Evolutionary conservation across 1,284 basidiomycete genomes (phyloP), one percentile per base, ranked within the genome.

Genomic region (Bjerkandera adusta): DNA sequence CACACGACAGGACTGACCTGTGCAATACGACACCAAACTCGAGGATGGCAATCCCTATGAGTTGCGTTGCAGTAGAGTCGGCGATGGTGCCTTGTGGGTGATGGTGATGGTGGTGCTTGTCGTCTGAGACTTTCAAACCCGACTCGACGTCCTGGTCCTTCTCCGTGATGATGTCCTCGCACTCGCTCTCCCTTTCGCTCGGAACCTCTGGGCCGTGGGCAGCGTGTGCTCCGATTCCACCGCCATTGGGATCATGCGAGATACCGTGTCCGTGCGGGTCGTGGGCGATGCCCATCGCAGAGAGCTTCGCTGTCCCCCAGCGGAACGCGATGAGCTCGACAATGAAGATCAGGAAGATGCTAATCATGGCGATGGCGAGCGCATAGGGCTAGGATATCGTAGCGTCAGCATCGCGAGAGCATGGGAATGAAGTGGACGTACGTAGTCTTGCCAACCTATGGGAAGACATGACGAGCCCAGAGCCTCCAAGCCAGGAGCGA

Each of bases 11-110:
- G 7, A 24, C 59, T 42, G 36, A 73, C 78, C 80, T 88, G 63
- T 97, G 94, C 49, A 99, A 73, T 12, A 95, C 69, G 38, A 98
- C 91, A 58, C 96, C 97, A 59, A 98, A 96, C 64, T 90, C 92
- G 49, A 96, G 73, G 53, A 95, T 92, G 34, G 78, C 83, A 34
- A 94, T 76, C 18, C 93, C 94, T 37, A 98, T 74, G 40, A 97
- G 72, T 66, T 97, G 92, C 1, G 90, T 83, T 1, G 76, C 56
- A 1, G 77, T 70, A 10, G 68, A 66, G 43, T 82, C 73, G 35
- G 59, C 58, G 4, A 60, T 42, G 5, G 45, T 43, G 3, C 39
- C 34, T 8, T 39, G 45, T 8, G 45, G 13, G 26, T 33, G 30
- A 6, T n/a, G 18, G 15, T 41, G 33, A 5, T 13, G 13, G 15